These are phyloP conservation scores for Myriosclerotinia scirpicola DNA, from an alignment of 2,329 filamentous ascomycete genomes.

Conservation along the genomic window DNA sequence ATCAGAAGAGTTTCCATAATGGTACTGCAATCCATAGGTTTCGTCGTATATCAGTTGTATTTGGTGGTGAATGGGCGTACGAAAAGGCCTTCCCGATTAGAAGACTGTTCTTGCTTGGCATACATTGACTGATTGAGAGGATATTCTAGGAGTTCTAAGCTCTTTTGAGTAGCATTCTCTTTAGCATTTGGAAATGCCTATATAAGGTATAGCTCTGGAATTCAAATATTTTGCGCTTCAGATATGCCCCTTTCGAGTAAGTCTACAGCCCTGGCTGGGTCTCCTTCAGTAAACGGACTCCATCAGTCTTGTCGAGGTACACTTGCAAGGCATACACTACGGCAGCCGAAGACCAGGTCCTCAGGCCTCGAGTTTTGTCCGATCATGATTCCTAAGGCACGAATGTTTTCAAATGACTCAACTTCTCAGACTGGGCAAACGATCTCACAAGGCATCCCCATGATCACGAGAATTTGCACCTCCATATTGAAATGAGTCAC, in stretches of 20 bases:
- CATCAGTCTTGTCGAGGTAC: neutral
- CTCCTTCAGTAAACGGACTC: neutral
- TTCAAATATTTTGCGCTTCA: neutral
- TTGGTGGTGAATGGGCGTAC: neutral
- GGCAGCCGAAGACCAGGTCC: neutral
- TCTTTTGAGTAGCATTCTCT: neutral
- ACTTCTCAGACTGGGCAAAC: neutral
- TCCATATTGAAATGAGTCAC: conserved; percentile 9
- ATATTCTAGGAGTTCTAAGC: neutral
- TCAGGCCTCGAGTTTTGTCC: neutral
- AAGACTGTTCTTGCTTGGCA: neutral
- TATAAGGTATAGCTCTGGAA: neutral
- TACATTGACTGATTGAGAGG: neutral
- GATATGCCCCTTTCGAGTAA: neutral
- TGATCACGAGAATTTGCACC: conserved; percentile 12
- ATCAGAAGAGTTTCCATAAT: neutral
- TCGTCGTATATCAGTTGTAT: neutral
- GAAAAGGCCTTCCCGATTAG: neutral
- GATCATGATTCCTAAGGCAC: neutral
- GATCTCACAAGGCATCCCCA: conserved; percentile 9
- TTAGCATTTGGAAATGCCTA: neutral
- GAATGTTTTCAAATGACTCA: neutral
- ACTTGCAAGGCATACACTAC: conserved; percentile 1
- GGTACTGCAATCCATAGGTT: neutral
- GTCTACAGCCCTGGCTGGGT: too few relatives aligned